phyloP scores from a whole-genome alignment of 805 yeast species.

The Kodamaea hsintzibuensis region DNA sequence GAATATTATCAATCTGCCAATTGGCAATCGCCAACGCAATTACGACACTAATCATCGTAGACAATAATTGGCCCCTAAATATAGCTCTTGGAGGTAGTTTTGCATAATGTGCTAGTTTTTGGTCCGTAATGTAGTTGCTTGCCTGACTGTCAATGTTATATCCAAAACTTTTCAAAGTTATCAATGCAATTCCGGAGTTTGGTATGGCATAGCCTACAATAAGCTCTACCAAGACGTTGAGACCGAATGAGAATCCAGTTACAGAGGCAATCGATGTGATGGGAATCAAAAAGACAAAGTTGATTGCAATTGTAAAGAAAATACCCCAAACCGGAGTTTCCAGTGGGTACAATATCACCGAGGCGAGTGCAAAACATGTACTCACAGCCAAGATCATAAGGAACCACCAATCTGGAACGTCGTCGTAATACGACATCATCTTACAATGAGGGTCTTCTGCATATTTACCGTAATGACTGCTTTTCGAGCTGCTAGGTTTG shows the following conservation, averaged over 20 bases:
- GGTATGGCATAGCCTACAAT: constrained; percentile 67
- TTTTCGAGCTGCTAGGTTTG: constrained; percentile 11
- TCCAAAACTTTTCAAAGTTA: constrained; percentile 46
- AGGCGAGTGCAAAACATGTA: constrained; percentile 42
- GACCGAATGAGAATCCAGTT: constrained; percentile 59
- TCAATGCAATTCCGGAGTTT: constrained; percentile 58
- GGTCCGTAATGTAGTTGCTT: constrained; percentile 46
- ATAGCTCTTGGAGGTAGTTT: constrained; percentile 28
- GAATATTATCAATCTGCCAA: constrained; percentile 40
- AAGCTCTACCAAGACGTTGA: constrained; percentile 63
- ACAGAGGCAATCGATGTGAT: constrained; percentile 61
- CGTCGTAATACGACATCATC: constrained; percentile 60
- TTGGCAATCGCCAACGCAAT: constrained; percentile 38
- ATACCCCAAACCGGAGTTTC: constrained; percentile 67
- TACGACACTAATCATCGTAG: constrained; percentile 35
- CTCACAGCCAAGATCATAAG: constrained; percentile 45
- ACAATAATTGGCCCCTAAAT: constrained; percentile 39
- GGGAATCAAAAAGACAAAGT: constrained; percentile 58
- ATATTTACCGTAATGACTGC: constrained; percentile 24
- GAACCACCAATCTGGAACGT: constrained; percentile 79
- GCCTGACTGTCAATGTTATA: constrained; percentile 67
- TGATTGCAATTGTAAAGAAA: constrained; percentile 55
- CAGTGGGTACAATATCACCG: constrained; percentile 49
- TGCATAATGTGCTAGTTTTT: constrained; percentile 28
- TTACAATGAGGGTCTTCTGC: constrained; percentile 54